Base-by-base conservation (phyloP, 2,329 filamentous ascomycete species). In the Madurella fahalii region DNA sequence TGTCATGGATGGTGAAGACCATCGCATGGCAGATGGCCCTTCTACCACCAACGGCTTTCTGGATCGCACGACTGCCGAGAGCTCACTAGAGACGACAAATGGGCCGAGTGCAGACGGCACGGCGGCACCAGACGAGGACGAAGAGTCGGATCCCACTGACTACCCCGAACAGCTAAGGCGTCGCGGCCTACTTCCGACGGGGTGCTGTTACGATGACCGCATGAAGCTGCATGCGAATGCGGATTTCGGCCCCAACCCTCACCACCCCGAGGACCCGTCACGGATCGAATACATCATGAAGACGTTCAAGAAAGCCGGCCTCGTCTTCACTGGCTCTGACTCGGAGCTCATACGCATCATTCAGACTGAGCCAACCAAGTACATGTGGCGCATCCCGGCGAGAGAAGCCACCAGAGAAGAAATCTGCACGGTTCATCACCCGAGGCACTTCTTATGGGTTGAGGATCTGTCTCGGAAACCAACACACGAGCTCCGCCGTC, bases 221-320 rank as follows among this genome's bases (percentile, higher is more conserved):
- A 99, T 99, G 94, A 90, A 94, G 57, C 87, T 95, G 57, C 94
- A 99, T 69, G 89, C 91, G 52, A 95, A 96, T 67, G 85, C 89
- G 15, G 85, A 90, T 68, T 86, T 84, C 66, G 83, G 81, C 16
- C 79, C 80, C 1, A 81, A 85, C 46, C 87, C 93, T 18, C 86
- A 95, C 49, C 94, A 99, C 66, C 94, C 94, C 0, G 94, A 99
- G 70, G 94, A 99, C 65, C 94, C 94, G 1, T 80, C 90, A 30
- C 85, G 94, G 13, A 96, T 99, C 56, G 89, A 92, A 64, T 87
- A 89, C 65, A 99, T 99, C 62, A 96, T 94, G 78, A 87, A 89
- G 63, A 89, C 89, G 40, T 87, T 99, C 63, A 90, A 88, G 67
- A 81, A 86, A 62, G 87, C 86, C 40, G 92, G 90, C 0, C 78